These are phyloP conservation scores for Paramecium pentaurelia DNA, from an alignment of 73 alveolate species.

Conservation along the genomic window DNA sequence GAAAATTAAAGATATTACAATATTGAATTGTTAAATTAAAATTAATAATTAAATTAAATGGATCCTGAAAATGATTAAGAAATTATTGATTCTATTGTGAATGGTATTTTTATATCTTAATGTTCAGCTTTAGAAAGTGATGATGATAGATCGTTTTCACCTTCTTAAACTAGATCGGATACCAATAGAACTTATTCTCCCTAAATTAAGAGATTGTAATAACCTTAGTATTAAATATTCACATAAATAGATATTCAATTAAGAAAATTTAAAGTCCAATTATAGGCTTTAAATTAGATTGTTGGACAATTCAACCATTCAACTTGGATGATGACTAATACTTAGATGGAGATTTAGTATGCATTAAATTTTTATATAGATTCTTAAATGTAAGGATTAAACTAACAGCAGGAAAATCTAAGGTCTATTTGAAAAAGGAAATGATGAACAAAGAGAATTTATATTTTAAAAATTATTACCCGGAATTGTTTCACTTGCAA, in stretches of 20 bases:
- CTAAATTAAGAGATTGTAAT: background rate
- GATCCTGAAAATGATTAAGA: constrained; percentile 25
- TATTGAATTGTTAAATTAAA: background rate
- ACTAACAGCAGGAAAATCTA: background rate
- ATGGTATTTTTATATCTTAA: background rate
- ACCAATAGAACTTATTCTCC: background rate
- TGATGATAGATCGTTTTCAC: background rate
- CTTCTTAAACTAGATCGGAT: background rate
- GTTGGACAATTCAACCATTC: background rate
- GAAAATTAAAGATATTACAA: background rate
- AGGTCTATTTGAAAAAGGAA: constrained; percentile 1
- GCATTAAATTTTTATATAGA: background rate
- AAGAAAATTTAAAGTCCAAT: background rate
- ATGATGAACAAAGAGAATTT: background rate
- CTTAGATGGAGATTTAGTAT: background rate
- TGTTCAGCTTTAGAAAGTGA: background rate
- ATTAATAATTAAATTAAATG: background rate
- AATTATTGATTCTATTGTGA: background rate
- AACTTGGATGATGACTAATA: background rate
- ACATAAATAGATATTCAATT: background rate
- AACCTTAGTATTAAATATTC: background rate
- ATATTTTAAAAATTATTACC: background rate
- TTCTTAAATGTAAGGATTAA: background rate
- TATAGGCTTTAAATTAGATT: background rate
- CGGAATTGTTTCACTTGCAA: background rate